Base-by-base conservation (phyloP, 768 basidiomycete genomes). In the Lactarius psammicola region DNA sequence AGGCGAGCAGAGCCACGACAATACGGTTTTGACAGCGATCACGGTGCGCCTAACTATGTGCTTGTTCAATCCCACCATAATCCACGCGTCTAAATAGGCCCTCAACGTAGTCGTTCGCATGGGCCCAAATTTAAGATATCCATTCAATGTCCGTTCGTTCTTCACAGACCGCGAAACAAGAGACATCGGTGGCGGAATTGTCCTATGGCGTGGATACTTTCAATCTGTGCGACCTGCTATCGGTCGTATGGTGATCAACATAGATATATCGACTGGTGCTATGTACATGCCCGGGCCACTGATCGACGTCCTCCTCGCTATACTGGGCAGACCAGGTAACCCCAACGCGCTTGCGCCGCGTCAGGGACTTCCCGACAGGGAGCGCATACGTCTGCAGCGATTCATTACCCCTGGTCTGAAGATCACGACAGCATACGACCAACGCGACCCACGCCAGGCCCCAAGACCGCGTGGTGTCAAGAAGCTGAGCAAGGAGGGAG, bases 191-290 rank as follows among this genome's bases (percentile, higher is more conserved):
- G 72, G 74, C 0, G 90, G 92, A 0, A 79, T 93, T 3, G 81
- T 85, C 17, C 79, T 91, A 0, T 90, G 89, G 89, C 81, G 90
- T 3, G 91, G 91, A 0, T 91, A 89, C 63, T 92, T 93, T 75
- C 91, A 93, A 72, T 89, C 87, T 0, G 81, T 91, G 15, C 81
- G 91, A 26, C 90, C 90, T 4, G 84, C 83, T 0, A 80, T 86
- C 20, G 85, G 85, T 0, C 77, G 78, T 0, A 82, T 93, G 70
- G 74, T 91, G 30, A 78, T 92, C 69, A 93, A 92, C 64, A 81
- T 93, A 68, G 91, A 93, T 67, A 89, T 91, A 56, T 85, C 87
- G 0, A 89, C 90, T 0, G 90, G 87, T 0, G 82, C 86, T 33
- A 89, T 93, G 87, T 92, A 87, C 73, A 84, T 84, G 70, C 75